Evolutionary conservation across 345 rosid species (phyloP).

Genomic region (Linum usitatissimum): DNA sequence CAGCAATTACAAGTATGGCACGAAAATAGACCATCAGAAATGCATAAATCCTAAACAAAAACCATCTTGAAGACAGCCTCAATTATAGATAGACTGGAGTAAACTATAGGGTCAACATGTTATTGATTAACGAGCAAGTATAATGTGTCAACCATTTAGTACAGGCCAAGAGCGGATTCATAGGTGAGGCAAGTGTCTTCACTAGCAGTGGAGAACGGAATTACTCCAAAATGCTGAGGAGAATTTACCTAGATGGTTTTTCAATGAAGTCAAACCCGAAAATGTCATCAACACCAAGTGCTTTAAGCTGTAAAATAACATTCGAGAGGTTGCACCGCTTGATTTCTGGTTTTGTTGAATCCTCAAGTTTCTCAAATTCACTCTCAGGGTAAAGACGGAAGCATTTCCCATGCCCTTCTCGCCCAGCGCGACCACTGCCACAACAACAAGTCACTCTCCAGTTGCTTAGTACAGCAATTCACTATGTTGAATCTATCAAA

Average conservation of each 20-base stretch:
- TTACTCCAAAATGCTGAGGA: neutral
- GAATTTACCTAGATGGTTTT: conserved; percentile 67
- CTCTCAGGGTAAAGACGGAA: conserved; percentile 83
- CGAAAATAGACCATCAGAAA: neutral
- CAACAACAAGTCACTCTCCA: conserved; percentile 12
- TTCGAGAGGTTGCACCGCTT: conserved; percentile 87
- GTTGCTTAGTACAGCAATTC: neutral
- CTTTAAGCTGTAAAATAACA: conserved; percentile 83
- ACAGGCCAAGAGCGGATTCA: neutral
- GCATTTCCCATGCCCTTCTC: conserved; percentile 91
- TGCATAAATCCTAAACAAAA: neutral
- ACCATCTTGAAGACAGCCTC: neutral
- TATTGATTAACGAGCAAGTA: neutral
- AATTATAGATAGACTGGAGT: neutral
- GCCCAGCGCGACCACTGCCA: conserved; percentile 91
- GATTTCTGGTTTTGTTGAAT: conserved; percentile 86
- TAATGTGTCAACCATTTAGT: neutral
- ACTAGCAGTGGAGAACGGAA: too few relatives aligned
- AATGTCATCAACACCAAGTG: conserved; percentile 80
- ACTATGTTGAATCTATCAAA: neutral
- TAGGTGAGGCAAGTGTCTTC: neutral
- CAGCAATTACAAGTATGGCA: neutral
- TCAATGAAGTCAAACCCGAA: conserved; percentile 88
- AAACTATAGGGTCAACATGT: neutral
- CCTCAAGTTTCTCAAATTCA: conserved; percentile 84